Evolutionary conservation across 2,329 filamentous ascomycete genomes (phyloP), one percentile per base, ranked within the genome.

Genomic region (Cylindrodendrum hubeiense): DNA sequence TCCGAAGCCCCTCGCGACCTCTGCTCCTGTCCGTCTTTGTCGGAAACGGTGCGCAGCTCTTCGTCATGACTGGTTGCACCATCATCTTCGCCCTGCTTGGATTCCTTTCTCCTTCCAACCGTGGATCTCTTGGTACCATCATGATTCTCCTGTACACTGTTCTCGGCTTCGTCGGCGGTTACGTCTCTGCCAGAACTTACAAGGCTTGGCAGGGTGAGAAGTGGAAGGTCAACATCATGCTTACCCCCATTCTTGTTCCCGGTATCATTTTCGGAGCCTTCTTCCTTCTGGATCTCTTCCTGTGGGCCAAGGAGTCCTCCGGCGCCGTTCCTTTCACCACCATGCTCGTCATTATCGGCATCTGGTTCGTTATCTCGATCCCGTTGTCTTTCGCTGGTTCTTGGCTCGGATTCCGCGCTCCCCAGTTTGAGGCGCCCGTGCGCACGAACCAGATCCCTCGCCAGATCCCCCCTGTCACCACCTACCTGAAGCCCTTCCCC

Each of bases 371-470:
- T 76, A 97, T 99, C 78, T 97, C 94, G 39, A 92, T 98, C 3
- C 96, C 96, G 7, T 87, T 98, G 46, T 97, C 94, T 28, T 88
- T 97, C 66, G 91, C 90, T 8, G 96, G 96, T 57, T 97, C 94
- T 47, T 99, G 95, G 94, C 79, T 98, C 46, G 96, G 94, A 33
- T 98, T 98, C 86, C 93, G 91, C 68, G 88, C 91, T 70, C 77
- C 83, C 44, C 85, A 87, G 13, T 85, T 97, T 57, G 89, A 94
- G 75, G 83, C 94, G 2, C 95, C 96, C 0, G 95, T 97, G 24
- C 93, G 93, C 74, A 97, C 94, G 56, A 99, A 99, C 86, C 96
- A 99, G 82, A 99, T 99, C 70, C 96, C 96, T 1, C 92, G 96
- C 65, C 96, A 99, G 82, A 97, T 99, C 54, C 96, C 96, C 12